phyloP scores from a whole-genome alignment of 306 rosid species.

The Herpetospermum pedunculosum region DNA sequence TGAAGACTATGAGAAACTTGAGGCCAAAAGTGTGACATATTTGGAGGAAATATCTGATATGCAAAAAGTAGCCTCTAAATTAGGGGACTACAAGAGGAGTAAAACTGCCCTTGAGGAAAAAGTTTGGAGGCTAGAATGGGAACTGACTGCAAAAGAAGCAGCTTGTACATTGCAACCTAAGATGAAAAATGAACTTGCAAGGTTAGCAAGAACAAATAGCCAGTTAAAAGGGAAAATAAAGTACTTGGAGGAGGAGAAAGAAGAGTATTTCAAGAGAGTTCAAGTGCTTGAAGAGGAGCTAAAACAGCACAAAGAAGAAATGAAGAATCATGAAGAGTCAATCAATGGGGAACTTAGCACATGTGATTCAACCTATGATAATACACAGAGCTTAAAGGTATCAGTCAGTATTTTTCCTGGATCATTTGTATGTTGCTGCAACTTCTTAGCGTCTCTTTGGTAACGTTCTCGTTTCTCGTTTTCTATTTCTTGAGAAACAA shows the following conservation, averaged over 20 bases:
- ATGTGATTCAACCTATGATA: constrained; percentile 8
- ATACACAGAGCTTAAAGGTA: constrained; percentile 24
- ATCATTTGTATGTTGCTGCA: neutral
- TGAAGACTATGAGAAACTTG: constrained; percentile 38
- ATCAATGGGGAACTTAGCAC: neutral
- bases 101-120: constrained; percentile 38
- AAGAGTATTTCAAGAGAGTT: constrained; percentile 20
- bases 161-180: constrained; percentile 17
- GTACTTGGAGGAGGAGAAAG: constrained; percentile 29
- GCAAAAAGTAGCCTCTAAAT: constrained; percentile 23
- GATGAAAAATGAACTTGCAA: constrained; percentile 26
- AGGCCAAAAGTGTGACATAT: constrained; percentile 25
- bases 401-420: neutral
- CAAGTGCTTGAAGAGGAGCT: constrained; percentile 38
- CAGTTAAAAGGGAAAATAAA: constrained; percentile 20
- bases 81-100: constrained; percentile 25
- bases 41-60: constrained; percentile 21
- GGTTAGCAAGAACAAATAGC: constrained; percentile 19
- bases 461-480: too few species aligned
- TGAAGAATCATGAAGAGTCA: constrained; percentile 22
- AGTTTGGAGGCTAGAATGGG: constrained; percentile 36
- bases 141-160: constrained; percentile 29
- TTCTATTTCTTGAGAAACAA: too few species aligned
- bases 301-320: constrained; percentile 35
- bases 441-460: too few species aligned